phyloP scores from a whole-genome alignment of 148 eudicot genomes.

The Mesembryanthemum crystallinum region DNA sequence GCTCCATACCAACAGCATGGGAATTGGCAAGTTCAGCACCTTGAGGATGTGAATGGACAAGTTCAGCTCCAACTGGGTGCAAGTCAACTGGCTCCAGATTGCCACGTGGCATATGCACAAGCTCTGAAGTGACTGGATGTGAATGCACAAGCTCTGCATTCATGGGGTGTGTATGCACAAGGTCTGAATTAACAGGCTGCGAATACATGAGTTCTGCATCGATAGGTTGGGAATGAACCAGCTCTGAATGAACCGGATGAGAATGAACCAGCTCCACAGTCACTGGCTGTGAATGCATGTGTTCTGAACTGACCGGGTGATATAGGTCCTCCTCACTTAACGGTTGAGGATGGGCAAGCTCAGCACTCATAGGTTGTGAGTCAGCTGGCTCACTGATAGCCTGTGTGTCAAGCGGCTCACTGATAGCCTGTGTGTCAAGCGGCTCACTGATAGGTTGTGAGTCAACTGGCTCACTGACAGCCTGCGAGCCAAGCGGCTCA shows the following conservation, averaged over 20 bases:
- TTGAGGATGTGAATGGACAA: not conserved
- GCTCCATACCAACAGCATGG: slow-evolving; percentile 21
- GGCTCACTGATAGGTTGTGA: slow-evolving; percentile 16
- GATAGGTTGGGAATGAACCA: slow-evolving; percentile 1
- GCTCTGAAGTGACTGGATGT: too few relatives aligned
- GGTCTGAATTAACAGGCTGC: slow-evolving; percentile 24
- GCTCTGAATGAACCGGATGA: slow-evolving; percentile 11
- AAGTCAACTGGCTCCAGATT: not conserved
- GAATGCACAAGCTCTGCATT: slow-evolving; percentile 15
- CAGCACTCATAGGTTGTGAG: slow-evolving; percentile 18
- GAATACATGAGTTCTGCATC: slow-evolving; percentile 10
- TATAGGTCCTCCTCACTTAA: slow-evolving; percentile 27
- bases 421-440: slow-evolving; percentile 2
- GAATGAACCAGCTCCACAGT: not conserved
- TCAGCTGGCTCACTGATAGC: slow-evolving; percentile 1
- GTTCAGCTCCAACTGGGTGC: slow-evolving; percentile 8
- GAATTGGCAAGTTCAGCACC: slow-evolving; percentile 7
- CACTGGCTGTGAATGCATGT: slow-evolving; percentile 17
- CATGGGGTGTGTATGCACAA: slow-evolving; percentile 23
- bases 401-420: slow-evolving; percentile 1
- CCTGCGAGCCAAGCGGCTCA: not conserved
- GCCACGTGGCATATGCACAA: too few relatives aligned
- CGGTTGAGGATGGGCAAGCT: slow-evolving; percentile 30
- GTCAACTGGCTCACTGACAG: slow-evolving; percentile 7
- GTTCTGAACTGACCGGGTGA: slow-evolving; percentile 23